Evolutionary conservation across 2,329 filamentous ascomycete genomes (phyloP).

Genomic region (Macrophomina tecta): DNA sequence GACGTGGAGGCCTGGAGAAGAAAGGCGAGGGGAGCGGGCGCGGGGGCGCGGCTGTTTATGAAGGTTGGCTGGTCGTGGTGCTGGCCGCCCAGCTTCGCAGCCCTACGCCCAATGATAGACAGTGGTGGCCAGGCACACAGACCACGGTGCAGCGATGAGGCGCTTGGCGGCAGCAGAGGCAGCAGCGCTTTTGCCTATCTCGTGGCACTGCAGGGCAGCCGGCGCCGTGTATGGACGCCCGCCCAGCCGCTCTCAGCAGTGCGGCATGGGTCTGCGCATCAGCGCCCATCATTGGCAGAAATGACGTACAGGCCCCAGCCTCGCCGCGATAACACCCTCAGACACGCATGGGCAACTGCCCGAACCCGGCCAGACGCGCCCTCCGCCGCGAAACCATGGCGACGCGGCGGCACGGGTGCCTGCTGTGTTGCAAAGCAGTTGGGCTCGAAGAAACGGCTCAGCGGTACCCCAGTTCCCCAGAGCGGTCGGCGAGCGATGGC

Average conservation of each 20-base stretch:
- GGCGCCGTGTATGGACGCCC: constrained; percentile 11
- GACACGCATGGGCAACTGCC: background rate
- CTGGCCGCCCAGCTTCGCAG: background rate
- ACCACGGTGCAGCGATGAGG: background rate
- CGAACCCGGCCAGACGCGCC: constrained; percentile 8
- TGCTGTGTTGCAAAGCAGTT: background rate
- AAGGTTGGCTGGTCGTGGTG: constrained; percentile 10
- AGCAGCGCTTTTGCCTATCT: constrained; percentile 22
- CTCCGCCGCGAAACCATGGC: background rate
- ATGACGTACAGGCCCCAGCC: constrained; percentile 24
- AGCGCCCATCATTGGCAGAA: constrained; percentile 3
- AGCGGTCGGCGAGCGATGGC: background rate
- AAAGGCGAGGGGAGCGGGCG: background rate
- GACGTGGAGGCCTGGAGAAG: constrained; percentile 15
- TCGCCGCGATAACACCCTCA: constrained; percentile 8
- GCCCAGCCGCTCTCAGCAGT: constrained; percentile 4
- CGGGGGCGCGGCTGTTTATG: constrained; percentile 1
- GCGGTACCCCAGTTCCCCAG: background rate
- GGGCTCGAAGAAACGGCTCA: background rate
- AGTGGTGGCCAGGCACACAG: background rate
- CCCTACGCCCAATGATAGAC: background rate
- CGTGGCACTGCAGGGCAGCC: constrained; percentile 7
- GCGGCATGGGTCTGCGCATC: constrained; percentile 14
- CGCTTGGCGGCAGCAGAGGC: constrained; percentile 1
- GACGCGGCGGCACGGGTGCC: constrained; percentile 3